phyloP scores from a whole-genome alignment of 495 filamentous ascomycete species.

The Hypoxylon rickii region DNA sequence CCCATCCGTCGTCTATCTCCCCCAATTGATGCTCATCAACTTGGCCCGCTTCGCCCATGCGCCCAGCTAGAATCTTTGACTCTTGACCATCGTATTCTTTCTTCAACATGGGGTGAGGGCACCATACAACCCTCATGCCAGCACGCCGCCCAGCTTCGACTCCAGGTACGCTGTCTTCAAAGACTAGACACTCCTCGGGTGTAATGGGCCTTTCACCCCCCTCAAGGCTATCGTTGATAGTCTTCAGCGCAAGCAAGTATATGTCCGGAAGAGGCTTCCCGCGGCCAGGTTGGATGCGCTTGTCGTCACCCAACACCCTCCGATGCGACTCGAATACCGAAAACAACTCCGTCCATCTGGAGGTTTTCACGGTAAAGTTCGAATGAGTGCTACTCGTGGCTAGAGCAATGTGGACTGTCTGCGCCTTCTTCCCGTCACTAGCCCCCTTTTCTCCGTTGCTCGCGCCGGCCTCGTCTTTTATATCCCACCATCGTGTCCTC shows the following conservation, averaged over 20 bases:
- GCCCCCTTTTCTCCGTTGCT: constrained; percentile 21
- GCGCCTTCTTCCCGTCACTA: constrained; percentile 39
- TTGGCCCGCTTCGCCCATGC: constrained; percentile 67
- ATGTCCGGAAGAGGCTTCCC: constrained; percentile 97
- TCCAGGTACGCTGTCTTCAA: constrained; percentile 92
- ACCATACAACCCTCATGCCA: constrained; percentile 95
- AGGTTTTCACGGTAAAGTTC: constrained; percentile 82
- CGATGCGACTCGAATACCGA: constrained; percentile 67
- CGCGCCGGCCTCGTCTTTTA: constrained; percentile 22
- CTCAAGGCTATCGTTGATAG: constrained; percentile 74
- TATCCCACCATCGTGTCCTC: constrained; percentile 50
- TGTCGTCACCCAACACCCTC: constrained; percentile 84
- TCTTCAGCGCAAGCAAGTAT: constrained; percentile 83
- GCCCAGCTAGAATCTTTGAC: constrained; percentile 80
- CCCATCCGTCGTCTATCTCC: constrained; percentile 75
- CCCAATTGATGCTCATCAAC: constrained; percentile 57
- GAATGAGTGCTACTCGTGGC: constrained; percentile 74
- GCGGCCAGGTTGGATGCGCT: constrained; percentile 73
- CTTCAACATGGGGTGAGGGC: constrained; percentile 80
- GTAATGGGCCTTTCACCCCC: constrained; percentile 68
- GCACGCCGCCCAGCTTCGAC: constrained; percentile 90
- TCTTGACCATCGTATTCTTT: constrained; percentile 76
- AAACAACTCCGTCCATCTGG: constrained; percentile 75
- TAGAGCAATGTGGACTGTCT: constrained; percentile 77
- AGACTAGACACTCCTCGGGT: constrained; percentile 91